Conservation (phyloP, 257 asterid species). For the Prunella vulgaris region DNA sequence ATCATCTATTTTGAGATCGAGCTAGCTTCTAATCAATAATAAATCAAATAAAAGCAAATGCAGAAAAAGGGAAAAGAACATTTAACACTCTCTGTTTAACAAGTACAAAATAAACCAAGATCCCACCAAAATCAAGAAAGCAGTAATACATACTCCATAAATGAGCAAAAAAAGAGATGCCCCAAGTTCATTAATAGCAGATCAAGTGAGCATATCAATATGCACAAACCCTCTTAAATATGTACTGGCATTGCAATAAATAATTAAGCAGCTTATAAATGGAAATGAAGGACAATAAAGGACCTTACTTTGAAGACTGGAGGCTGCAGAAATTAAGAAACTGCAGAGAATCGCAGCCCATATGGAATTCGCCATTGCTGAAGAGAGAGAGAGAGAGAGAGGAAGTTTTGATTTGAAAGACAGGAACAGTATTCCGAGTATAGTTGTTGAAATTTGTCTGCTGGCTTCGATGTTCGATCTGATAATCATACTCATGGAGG, state of each 20-base stretch:
- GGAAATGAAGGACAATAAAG: constrained; percentile 1
- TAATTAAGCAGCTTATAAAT: background rate
- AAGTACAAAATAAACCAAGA: background rate
- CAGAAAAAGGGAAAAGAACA: background rate
- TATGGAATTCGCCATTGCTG: constrained; percentile 29
- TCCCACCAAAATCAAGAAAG: background rate
- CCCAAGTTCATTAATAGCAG: constrained; percentile 16
- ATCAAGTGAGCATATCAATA: background rate
- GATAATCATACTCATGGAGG: constrained; percentile 15
- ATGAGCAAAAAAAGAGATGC: constrained; percentile 1
- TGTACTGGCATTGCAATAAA: constrained; percentile 3
- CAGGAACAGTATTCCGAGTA: constrained; percentile 6
- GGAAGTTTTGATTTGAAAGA: constrained; percentile 13
- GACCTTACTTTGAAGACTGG: constrained; percentile 40
- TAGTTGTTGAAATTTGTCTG: constrained; percentile 20
- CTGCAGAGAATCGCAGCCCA: constrained; percentile 26
- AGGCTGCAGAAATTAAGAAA: constrained; percentile 38
- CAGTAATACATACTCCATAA: background rate
- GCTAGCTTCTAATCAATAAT: constrained; percentile 11
- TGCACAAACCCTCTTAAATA: background rate
- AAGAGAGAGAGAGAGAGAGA: constrained; percentile 15
- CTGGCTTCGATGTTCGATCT: constrained; percentile 34
- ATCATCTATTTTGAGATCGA: constrained; percentile 18
- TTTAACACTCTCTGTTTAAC: background rate
- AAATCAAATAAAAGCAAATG: background rate